Conservation (phyloP, 768 basidiomycete genomes). For the Xerocomus brunneocitrinus region DNA sequence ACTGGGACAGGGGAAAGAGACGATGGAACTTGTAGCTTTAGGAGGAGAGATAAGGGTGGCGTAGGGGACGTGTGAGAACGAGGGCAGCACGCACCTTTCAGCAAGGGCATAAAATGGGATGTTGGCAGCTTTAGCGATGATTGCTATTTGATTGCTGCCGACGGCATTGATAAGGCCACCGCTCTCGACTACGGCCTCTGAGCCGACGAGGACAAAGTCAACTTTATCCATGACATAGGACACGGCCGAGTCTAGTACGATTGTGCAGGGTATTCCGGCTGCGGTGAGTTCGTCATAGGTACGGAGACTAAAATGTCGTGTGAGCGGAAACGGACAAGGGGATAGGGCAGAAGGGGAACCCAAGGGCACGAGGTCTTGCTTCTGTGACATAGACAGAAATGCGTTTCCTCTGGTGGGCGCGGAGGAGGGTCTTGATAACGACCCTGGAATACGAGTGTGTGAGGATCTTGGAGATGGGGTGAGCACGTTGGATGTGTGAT, state of each 20-base stretch:
- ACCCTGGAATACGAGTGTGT: constrained; percentile 97
- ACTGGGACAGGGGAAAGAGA: constrained; percentile 88
- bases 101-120: constrained; percentile 97
- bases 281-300: constrained; percentile 85
- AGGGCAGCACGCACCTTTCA: constrained; percentile 58
- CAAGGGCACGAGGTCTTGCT: constrained; percentile 83
- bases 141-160: constrained; percentile 94
- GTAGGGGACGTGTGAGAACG: constrained; percentile 19
- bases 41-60: constrained; percentile 19
- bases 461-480: constrained; percentile 60
- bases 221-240: constrained; percentile 97
- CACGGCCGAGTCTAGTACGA: constrained; percentile 94
- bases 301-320: constrained; percentile 56
- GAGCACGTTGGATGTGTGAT: constrained; percentile 11
- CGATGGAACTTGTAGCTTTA: constrained; percentile 95
- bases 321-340: neutral
- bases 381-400: constrained; percentile 98
- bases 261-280: constrained; percentile 90
- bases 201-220: constrained; percentile 92
- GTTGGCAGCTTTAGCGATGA: constrained; percentile 89
- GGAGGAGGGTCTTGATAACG: constrained; percentile 87
- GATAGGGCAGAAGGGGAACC: constrained; percentile 45
- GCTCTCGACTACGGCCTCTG: constrained; percentile 96
- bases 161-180: constrained; percentile 91
- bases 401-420: constrained; percentile 86